Percentiles rank a stretch among this genome's conserved stretches.
These are phyloP conservation scores for Trichoderma oligosporum DNA, from an alignment of 2,329 filamentous ascomycete genomes.

Conservation along the genomic window DNA sequence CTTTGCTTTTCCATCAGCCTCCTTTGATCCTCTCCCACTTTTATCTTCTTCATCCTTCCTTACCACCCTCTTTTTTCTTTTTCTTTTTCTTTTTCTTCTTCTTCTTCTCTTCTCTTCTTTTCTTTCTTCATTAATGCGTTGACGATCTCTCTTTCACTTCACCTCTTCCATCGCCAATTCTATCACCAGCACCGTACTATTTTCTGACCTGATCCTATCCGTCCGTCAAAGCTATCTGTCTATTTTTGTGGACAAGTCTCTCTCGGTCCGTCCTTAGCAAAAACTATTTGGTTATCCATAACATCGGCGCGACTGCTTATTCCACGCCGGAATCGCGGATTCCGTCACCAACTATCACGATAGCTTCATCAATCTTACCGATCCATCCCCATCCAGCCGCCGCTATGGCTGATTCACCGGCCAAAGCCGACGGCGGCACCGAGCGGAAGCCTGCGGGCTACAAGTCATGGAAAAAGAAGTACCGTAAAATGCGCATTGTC, in stretches of 20 bases:
- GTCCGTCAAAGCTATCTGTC: too few species aligned
- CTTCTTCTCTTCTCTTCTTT: neutral
- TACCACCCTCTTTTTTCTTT: slow-evolving; percentile 1
- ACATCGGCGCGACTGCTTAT: neutral
- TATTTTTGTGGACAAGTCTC: too few species aligned
- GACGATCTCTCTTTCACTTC: neutral
- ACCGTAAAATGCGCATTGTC: slow-evolving; percentile 78
- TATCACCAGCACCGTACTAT: slow-evolving; percentile 2
- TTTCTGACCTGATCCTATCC: neutral
- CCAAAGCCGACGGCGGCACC: slow-evolving; percentile 46
- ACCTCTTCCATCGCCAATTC: neutral
- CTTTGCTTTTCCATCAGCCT: slow-evolving; percentile 17
- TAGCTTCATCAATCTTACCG: slow-evolving; percentile 14
- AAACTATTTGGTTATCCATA: too few species aligned
- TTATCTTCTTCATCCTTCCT: slow-evolving; percentile 1
- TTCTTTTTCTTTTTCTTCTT: neutral
- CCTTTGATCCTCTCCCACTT: slow-evolving; percentile 2
- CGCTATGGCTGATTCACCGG: slow-evolving; percentile 34
- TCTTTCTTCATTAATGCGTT: neutral
- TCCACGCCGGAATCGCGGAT: slow-evolving; percentile 10
- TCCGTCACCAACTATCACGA: slow-evolving; percentile 5
- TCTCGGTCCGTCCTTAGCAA: too few species aligned
- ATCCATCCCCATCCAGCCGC: slow-evolving; percentile 12
- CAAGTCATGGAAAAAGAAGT: slow-evolving; percentile 86
- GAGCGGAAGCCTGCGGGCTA: slow-evolving; percentile 48